phyloP scores from a whole-genome alignment of 331 rosid species.

The Malus hybrid region DNA sequence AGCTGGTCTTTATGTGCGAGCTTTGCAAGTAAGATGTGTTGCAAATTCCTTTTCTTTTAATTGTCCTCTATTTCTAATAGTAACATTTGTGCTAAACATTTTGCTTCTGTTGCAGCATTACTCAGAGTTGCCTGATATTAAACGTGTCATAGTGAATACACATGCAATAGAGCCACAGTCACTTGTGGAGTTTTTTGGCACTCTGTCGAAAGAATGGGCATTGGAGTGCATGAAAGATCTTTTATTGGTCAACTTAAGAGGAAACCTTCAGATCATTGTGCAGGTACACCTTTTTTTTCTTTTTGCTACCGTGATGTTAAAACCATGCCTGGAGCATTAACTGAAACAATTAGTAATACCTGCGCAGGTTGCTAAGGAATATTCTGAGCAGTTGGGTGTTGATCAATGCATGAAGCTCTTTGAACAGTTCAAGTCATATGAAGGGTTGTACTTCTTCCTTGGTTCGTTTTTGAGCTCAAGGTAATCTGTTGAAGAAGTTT shows the following conservation, averaged over 20 bases:
- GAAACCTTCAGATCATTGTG: constrained; percentile 95
- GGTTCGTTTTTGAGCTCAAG: constrained; percentile 98
- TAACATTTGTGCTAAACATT: not conserved
- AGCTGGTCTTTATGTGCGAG: constrained; percentile 93
- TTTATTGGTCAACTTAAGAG: constrained; percentile 90
- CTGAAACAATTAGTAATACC: constrained; percentile 15
- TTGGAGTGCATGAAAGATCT: constrained; percentile 99
- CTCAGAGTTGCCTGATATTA: constrained; percentile 94
- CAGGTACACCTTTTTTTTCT: constrained; percentile 42
- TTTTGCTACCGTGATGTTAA: not conserved
- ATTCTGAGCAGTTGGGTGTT: constrained; percentile 90
- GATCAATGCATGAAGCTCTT: constrained; percentile 91
- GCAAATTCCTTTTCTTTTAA: not conserved
- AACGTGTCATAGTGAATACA: constrained; percentile 95
- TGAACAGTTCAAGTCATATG: constrained; percentile 97
- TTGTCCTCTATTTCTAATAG: not conserved
- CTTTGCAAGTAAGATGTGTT: constrained; percentile 68
- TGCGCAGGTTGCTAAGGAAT: constrained; percentile 93
- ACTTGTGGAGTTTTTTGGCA: constrained; percentile 97
- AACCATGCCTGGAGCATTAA: constrained; percentile 4
- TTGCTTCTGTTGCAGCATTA: constrained; percentile 71
- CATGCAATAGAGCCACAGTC: constrained; percentile 99
- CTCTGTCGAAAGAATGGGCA: constrained; percentile 96
- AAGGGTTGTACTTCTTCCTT: constrained; percentile 91
- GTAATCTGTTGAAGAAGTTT: constrained; percentile 28